A percentile compares a stretch with the other conserved stretches of the same genome.
phyloP scores from a whole-genome alignment of 148 eudicot species.

The Chenopodium album region DNA sequence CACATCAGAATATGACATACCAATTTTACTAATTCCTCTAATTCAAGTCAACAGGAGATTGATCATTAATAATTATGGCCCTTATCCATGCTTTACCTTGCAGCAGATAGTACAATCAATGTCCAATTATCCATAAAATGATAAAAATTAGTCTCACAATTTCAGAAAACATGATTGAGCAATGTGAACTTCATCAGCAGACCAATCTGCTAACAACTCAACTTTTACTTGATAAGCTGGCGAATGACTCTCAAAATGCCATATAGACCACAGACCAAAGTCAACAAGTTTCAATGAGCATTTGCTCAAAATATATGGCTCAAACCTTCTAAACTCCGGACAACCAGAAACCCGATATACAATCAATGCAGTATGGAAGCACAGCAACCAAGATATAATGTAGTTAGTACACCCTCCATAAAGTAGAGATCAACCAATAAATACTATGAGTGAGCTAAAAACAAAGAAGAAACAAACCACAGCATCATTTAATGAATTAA shows the following conservation, averaged over 20 bases:
- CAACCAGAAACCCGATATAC: not conserved
- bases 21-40: not conserved
- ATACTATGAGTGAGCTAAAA: constrained; percentile 22
- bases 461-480: constrained; percentile 17
- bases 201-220: not conserved
- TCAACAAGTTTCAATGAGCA: not conserved
- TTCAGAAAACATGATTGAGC: constrained; percentile 10
- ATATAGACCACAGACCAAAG: not conserved
- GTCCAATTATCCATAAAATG: not conserved
- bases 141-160: not conserved
- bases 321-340: not conserved
- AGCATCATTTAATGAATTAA: constrained; percentile 28
- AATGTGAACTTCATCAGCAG: not conserved
- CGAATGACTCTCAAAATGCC: not conserved
- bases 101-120: not conserved
- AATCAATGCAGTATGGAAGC: constrained; percentile 12
- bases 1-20: not conserved
- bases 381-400: constrained; percentile 6
- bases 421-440: not conserved
- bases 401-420: constrained; percentile 6
- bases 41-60: not conserved
- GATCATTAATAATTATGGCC: not conserved
- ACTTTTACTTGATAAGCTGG: not conserved
- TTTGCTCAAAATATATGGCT: not conserved
- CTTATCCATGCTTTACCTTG: not conserved